A percentile compares a stretch with the other conserved stretches of the same genome.
phyloP scores from a whole-genome alignment of 2,329 filamentous ascomycete genomes.

The Lachnellula occidentalis region DNA sequence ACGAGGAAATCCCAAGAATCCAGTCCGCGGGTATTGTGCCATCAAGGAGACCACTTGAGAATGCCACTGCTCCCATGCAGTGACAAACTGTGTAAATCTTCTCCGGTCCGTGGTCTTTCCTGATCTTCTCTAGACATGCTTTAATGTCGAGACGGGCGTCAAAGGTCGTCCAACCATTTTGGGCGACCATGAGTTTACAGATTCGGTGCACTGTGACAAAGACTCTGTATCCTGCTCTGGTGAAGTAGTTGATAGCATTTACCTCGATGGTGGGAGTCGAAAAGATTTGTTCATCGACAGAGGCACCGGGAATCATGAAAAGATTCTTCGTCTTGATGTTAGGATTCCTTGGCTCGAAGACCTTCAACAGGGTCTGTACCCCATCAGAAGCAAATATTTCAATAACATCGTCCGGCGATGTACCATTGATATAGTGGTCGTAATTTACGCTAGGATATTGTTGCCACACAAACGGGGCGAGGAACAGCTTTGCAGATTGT shows the following conservation, averaged over 20 bases:
- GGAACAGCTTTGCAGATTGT: constrained; percentile 47
- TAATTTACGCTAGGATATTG: constrained; percentile 46
- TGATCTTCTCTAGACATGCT: constrained; percentile 50
- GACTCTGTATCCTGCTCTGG: constrained; percentile 53
- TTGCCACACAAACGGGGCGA: constrained; percentile 50
- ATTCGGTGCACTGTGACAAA: constrained; percentile 55
- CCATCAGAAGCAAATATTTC: constrained; percentile 47
- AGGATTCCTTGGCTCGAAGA: constrained; percentile 46
- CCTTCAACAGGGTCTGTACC: constrained; percentile 46
- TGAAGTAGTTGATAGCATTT: constrained; percentile 60
- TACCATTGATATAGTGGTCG: constrained; percentile 49
- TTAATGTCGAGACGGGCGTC: constrained; percentile 55
- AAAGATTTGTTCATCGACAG: constrained; percentile 59
- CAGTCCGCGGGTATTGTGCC: constrained; percentile 52
- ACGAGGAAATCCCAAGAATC: constrained; percentile 53
- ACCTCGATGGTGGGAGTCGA: constrained; percentile 57
- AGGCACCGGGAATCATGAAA: constrained; percentile 57
- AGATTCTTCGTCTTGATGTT: constrained; percentile 42
- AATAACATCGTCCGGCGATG: constrained; percentile 38
- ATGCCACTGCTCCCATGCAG: constrained; percentile 58
- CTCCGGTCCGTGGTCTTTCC: constrained; percentile 31
- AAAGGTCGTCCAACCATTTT: constrained; percentile 52
- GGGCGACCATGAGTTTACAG: constrained; percentile 44
- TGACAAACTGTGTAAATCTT: constrained; percentile 55
- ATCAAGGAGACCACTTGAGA: constrained; percentile 53